phyloP scores from a whole-genome alignment of 179 eudicot genomes.

The Beta macrorhiza region DNA sequence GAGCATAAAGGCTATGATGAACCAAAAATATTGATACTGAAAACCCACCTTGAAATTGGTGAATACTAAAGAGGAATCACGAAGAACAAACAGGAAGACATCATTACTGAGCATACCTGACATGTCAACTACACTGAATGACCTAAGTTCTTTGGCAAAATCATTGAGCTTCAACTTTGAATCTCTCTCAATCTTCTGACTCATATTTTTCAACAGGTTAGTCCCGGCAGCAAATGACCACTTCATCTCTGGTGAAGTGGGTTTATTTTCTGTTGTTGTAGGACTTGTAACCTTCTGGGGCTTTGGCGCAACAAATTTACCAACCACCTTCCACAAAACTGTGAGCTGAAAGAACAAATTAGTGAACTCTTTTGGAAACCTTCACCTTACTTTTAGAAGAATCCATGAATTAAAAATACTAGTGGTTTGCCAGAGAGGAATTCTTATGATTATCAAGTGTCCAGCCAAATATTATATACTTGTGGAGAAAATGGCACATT shows the following conservation, averaged over 20 bases:
- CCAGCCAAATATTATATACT: not conserved
- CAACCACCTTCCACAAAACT: conserved; percentile 94
- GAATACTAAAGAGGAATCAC: not conserved
- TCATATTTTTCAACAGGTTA: conserved; percentile 50
- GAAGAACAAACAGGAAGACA: not conserved
- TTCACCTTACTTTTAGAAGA: conserved; percentile 5
- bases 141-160: conserved; percentile 79
- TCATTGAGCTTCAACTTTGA: conserved; percentile 75
- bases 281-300: conserved; percentile 28
- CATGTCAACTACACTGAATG: conserved; percentile 71
- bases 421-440: not conserved
- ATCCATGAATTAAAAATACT: not conserved
- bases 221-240: conserved; percentile 87
- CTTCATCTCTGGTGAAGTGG: conserved; percentile 55
- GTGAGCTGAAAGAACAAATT: conserved; percentile 73
- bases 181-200: conserved; percentile 69
- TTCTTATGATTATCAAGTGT: not conserved
- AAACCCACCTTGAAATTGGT: not conserved
- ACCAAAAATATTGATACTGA: not conserved
- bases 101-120: conserved; percentile 50
- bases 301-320: conserved; percentile 60
- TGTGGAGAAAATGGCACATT: not conserved
- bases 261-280: conserved; percentile 41
- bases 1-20: not conserved
- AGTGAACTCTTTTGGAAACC: conserved; percentile 38